These are phyloP conservation scores for Niebla homalea DNA, from an alignment of 495 filamentous ascomycete genomes.

Conservation along the genomic window DNA sequence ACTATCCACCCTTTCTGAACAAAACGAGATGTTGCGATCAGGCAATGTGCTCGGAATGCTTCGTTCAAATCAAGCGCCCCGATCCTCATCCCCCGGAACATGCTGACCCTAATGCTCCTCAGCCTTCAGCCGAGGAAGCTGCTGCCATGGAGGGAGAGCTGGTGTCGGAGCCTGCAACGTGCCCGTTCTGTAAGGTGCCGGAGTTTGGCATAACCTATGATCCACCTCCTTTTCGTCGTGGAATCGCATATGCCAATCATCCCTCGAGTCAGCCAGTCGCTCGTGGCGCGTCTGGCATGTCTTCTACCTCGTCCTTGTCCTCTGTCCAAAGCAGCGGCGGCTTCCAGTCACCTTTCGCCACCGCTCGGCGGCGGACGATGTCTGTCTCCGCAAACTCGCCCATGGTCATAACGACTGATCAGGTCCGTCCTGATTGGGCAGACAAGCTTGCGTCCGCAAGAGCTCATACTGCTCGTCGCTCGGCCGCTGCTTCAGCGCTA, in stretches of 20 bases:
- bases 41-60: slow-evolving; percentile 95
- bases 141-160: slow-evolving; percentile 48
- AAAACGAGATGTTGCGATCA: slow-evolving; percentile 93
- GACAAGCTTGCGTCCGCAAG: slow-evolving; percentile 77
- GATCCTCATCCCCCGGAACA: slow-evolving; percentile 94
- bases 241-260: slow-evolving; percentile 54
- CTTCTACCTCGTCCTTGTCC: slow-evolving; percentile 42
- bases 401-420: slow-evolving; percentile 80
- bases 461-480: slow-evolving; percentile 68
- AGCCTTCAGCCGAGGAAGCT: slow-evolving; percentile 19
- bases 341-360: slow-evolving; percentile 19
- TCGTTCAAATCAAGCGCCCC: slow-evolving; percentile 94
- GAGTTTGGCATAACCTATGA: slow-evolving; percentile 93
- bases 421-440: slow-evolving; percentile 85
- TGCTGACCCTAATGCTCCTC: slow-evolving; percentile 34
- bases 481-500: slow-evolving; percentile 85
- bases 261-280: slow-evolving; percentile 27
- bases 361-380: slow-evolving; percentile 53
- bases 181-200: slow-evolving; percentile 88
- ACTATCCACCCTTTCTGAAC: slow-evolving; percentile 94
- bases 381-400: slow-evolving; percentile 72
- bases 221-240: slow-evolving; percentile 75
- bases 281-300: slow-evolving; percentile 54
- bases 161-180: slow-evolving; percentile 82
- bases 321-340: slow-evolving; percentile 22